A percentile compares a stretch with the other conserved stretches of the same genome.
Evolutionary conservation across 179 eudicot genomes (phyloP).

Genomic region (Pouteria campechiana): DNA sequence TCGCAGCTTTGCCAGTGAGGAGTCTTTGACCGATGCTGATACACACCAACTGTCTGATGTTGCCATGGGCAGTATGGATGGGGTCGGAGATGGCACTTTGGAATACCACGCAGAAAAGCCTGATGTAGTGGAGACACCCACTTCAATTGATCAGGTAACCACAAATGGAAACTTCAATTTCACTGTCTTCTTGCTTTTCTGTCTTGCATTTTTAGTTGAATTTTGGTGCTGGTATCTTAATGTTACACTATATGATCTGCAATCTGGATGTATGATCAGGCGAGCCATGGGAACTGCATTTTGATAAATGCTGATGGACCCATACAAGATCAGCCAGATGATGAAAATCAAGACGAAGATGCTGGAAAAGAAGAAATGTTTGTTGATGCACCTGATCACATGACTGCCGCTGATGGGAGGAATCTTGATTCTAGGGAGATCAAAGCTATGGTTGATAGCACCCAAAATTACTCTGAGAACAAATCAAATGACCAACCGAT

Average conservation of each 20-base stretch:
- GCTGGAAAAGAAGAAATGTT: conserved; percentile 87
- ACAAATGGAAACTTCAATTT: not conserved
- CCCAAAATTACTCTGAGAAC: conserved; percentile 31
- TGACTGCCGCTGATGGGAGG: conserved; percentile 18
- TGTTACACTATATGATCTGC: conserved; percentile 2
- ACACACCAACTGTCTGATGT: no score
- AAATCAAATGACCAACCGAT: conserved; percentile 27
- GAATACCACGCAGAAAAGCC: not conserved
- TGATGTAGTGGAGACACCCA: conserved; percentile 1
- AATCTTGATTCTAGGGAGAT: conserved; percentile 37
- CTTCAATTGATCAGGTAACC: conserved; percentile 6
- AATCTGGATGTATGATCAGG: conserved; percentile 25
- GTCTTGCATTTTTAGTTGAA: not conserved
- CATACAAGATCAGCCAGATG: conserved; percentile 20
- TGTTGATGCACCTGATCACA: conserved; percentile 91
- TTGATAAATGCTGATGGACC: conserved; percentile 41
- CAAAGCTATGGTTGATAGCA: conserved; percentile 27
- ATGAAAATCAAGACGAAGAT: conserved; percentile 61
- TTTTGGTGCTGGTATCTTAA: not conserved
- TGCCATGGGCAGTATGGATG: not conserved
- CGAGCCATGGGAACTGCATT: conserved; percentile 34
- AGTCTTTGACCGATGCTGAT: no score
- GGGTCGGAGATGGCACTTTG: not conserved
- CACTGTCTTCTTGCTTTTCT: not conserved
- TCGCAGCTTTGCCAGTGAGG: no score